Conservation (phyloP, 2,329 filamentous ascomycete genomes). For the Dichotomopilus funicola region DNA sequence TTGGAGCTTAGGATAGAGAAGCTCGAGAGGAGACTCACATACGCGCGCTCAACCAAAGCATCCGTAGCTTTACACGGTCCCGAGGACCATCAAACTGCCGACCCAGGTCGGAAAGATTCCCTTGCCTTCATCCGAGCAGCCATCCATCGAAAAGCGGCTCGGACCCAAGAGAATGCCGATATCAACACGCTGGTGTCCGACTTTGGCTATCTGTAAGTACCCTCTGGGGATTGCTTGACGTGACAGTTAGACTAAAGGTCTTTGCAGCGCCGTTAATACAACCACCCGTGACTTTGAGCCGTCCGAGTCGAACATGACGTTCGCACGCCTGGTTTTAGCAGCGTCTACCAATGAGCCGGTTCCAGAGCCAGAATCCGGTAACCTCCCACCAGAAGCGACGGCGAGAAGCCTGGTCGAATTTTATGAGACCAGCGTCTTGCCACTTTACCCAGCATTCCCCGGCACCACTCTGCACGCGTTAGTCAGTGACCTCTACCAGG, state of each 20-base stretch:
- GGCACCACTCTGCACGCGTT: conserved; percentile 72
- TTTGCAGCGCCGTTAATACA: conserved; percentile 71
- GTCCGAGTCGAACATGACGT: conserved; percentile 82
- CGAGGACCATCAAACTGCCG: conserved; percentile 36
- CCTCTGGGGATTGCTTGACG: neutral
- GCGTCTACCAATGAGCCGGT: conserved; percentile 69
- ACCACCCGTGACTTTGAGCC: conserved; percentile 91
- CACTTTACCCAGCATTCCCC: conserved; percentile 74
- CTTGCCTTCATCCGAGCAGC: conserved; percentile 55
- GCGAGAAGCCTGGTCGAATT: conserved; percentile 68
- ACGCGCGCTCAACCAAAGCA: conserved; percentile 63
- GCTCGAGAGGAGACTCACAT: conserved; percentile 70
- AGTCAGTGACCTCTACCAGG: conserved; percentile 74
- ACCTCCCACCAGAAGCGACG: conserved; percentile 64
- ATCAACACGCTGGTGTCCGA: conserved; percentile 90
- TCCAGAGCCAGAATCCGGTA: conserved; percentile 52
- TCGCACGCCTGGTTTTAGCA: conserved; percentile 81
- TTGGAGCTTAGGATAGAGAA: conserved; percentile 88
- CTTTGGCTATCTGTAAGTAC: conserved; percentile 75
- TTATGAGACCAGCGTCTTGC: conserved; percentile 77
- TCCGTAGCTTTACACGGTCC: conserved; percentile 61
- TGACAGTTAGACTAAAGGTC: conserved; percentile 12
- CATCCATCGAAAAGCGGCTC: conserved; percentile 59
- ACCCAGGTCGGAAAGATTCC: conserved; percentile 47
- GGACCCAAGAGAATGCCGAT: conserved; percentile 68